phyloP scores from a whole-genome alignment of 352 stramenopile genomes.

The Phytophthora pisi region DNA sequence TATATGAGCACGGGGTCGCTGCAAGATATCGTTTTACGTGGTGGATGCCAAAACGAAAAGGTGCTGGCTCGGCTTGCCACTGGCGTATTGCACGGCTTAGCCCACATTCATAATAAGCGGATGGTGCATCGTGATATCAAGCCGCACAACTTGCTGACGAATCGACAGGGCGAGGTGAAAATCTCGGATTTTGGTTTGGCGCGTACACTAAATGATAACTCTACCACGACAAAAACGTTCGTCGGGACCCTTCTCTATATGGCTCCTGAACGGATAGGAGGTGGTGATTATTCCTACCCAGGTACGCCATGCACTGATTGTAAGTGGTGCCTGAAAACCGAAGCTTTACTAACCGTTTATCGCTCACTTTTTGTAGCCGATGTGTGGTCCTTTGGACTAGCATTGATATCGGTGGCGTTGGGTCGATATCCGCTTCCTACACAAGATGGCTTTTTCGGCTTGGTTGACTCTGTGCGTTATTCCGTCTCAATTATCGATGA shows the following conservation, averaged over 20 bases:
- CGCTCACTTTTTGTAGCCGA: slow-evolving; percentile 49
- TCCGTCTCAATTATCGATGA: not conserved
- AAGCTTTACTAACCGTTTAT: slow-evolving; percentile 6
- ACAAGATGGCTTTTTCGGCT: slow-evolving; percentile 88
- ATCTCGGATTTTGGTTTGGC: slow-evolving; percentile 90
- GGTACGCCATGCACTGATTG: slow-evolving; percentile 28
- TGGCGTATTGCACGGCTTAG: slow-evolving; percentile 78
- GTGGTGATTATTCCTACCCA: slow-evolving; percentile 91
- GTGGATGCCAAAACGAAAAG: slow-evolving; percentile 85
- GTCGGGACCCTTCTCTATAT: slow-evolving; percentile 95
- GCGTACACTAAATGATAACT: slow-evolving; percentile 78
- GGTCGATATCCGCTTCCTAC: slow-evolving; percentile 86
- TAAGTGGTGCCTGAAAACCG: not conserved
- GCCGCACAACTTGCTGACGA: slow-evolving; percentile 90
- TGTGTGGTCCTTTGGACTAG: slow-evolving; percentile 86
- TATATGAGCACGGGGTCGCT: slow-evolving; percentile 93
- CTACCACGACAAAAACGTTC: slow-evolving; percentile 89
- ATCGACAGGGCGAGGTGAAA: slow-evolving; percentile 85
- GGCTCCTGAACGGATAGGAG: slow-evolving; percentile 93
- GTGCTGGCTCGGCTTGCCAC: slow-evolving; percentile 75
- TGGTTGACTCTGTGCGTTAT: slow-evolving; percentile 77
- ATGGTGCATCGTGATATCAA: slow-evolving; percentile 95
- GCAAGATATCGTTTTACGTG: slow-evolving; percentile 87
- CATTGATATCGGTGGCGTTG: slow-evolving; percentile 78
- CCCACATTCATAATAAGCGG: slow-evolving; percentile 87